Conservation (phyloP, 2,329 filamentous ascomycete species). For the Stachybotrys echinatus region DNA sequence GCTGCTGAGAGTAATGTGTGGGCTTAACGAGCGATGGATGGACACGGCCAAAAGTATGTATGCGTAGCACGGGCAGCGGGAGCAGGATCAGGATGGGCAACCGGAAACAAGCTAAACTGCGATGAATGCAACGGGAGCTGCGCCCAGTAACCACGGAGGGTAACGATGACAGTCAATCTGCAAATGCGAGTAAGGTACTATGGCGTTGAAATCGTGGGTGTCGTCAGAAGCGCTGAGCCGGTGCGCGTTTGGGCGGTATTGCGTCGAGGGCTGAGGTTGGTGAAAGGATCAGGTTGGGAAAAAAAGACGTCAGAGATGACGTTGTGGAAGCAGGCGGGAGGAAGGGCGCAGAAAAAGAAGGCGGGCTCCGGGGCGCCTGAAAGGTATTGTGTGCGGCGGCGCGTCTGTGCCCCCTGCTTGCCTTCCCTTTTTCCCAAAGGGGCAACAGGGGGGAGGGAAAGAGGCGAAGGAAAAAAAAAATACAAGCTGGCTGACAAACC, state of each 20-base stretch:
- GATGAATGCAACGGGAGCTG: neutral
- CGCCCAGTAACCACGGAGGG: neutral
- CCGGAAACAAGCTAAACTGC: too few species aligned
- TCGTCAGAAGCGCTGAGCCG: slow-evolving; percentile 6
- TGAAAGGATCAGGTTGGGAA: slow-evolving; percentile 28
- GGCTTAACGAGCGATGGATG: neutral
- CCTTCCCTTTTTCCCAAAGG: neutral
- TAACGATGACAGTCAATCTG: neutral
- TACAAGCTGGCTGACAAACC: slow-evolving; percentile 1
- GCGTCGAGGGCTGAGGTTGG: slow-evolving; percentile 24
- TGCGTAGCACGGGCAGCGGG: too few species aligned
- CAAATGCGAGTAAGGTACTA: neutral
- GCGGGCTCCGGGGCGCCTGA: slow-evolving; percentile 24
- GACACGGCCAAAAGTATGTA: neutral
- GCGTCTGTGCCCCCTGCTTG: neutral
- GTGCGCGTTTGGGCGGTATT: slow-evolving; percentile 11
- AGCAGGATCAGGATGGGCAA: too few species aligned
- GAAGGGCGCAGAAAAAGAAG: slow-evolving; percentile 27
- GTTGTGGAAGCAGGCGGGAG: slow-evolving; percentile 34
- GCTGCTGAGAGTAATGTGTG: neutral
- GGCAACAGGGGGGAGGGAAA: neutral
- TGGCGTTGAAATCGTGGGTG: neutral
- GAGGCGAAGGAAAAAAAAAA: neutral
- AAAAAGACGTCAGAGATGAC: slow-evolving; percentile 45
- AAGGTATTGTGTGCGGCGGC: slow-evolving; percentile 8